Evolutionary conservation across 2,329 filamentous ascomycete genomes (phyloP).

Genomic region (Phialophora tarda): DNA sequence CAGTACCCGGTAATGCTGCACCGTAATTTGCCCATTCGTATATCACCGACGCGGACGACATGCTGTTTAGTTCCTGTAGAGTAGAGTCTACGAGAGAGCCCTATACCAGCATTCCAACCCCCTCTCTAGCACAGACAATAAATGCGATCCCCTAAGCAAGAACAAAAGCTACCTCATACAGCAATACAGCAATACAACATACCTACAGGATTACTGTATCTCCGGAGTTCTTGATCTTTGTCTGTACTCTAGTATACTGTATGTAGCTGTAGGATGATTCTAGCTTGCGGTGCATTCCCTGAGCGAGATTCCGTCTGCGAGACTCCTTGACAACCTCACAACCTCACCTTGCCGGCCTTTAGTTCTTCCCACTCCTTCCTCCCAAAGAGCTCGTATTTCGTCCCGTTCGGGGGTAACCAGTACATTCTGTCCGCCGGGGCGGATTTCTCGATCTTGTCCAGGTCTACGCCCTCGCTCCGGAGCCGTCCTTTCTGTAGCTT

Average conservation of each 20-base stretch:
- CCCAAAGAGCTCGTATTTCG: constrained; percentile 35
- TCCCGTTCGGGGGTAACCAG: constrained; percentile 36
- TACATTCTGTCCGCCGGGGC: constrained; percentile 34
- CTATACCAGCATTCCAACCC: too few relatives aligned
- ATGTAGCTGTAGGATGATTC: background rate
- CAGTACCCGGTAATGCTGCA: background rate
- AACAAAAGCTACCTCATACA: too few relatives aligned
- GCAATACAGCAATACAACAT: too few relatives aligned
- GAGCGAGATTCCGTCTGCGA: too few relatives aligned
- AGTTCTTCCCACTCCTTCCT: constrained; percentile 37
- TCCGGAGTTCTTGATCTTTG: background rate
- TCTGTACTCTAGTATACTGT: background rate
- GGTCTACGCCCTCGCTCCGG: constrained; percentile 41
- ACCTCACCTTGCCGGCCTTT: constrained; percentile 38
- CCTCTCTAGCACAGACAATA: too few relatives aligned
- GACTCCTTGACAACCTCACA: constrained; percentile 21
- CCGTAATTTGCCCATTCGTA: background rate
- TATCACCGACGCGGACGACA: background rate
- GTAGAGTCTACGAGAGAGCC: too few relatives aligned
- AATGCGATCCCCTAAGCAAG: too few relatives aligned
- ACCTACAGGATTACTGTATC: too few relatives aligned
- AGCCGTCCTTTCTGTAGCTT: constrained; percentile 79
- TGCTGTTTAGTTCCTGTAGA: background rate
- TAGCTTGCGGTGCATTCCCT: background rate
- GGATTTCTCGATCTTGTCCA: constrained; percentile 32